phyloP scores from a whole-genome alignment of 805 yeast genomes.

The Millerozyma miso region DNA sequence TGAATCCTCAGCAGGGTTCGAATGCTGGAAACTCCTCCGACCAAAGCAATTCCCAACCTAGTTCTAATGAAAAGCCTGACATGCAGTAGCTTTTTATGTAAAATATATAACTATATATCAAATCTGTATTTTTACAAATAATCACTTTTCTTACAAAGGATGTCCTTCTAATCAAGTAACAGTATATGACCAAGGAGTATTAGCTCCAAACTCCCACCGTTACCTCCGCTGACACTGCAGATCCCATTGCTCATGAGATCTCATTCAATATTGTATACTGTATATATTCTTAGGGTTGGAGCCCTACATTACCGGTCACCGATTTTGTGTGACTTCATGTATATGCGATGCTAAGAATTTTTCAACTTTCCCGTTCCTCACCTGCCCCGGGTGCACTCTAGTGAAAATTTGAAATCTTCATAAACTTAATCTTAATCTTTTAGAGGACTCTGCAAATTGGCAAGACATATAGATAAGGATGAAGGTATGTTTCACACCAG shows the following conservation, averaged over 20 bases:
- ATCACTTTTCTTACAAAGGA: background rate
- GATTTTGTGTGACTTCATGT: background rate
- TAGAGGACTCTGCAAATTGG: slow-evolving; percentile 7
- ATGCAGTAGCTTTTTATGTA: background rate
- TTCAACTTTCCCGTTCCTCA: background rate
- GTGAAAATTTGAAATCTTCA: slow-evolving; percentile 5
- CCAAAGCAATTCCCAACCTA: background rate
- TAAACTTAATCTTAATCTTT: slow-evolving; percentile 6
- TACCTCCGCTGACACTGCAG: no score
- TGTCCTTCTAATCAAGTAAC: no score
- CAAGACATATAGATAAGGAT: slow-evolving; percentile 33
- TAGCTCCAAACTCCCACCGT: no score
- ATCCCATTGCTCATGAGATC: no score
- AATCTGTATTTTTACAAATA: background rate
- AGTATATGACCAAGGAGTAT: no score
- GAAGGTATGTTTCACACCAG: slow-evolving; percentile 46
- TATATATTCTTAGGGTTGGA: background rate
- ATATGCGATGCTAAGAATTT: background rate
- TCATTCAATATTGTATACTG: no score
- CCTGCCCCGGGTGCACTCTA: slow-evolving; percentile 1
- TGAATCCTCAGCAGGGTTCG: background rate
- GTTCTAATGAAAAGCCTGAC: background rate
- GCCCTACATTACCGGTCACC: background rate
- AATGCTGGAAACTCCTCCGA: background rate
- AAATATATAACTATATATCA: background rate